These are phyloP conservation scores for Pichia sorboxylosa DNA, from an alignment of 1,139 yeast species.

Conservation along the genomic window DNA sequence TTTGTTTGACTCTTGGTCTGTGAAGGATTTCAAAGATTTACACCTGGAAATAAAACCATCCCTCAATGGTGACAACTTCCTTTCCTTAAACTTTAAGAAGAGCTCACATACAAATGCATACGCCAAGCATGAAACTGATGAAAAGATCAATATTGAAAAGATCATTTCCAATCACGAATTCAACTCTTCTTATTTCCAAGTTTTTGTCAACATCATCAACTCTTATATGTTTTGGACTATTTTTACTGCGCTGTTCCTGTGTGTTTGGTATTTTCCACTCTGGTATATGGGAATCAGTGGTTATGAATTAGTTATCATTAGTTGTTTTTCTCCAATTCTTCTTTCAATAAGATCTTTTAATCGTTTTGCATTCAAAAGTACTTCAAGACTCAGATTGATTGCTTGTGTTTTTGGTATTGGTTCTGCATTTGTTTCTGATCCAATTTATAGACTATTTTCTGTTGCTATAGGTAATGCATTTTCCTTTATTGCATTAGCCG, in stretches of 20 bases:
- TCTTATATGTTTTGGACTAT: slow-evolving; percentile 79
- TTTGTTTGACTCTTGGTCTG: slow-evolving; percentile 72
- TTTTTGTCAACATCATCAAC: slow-evolving; percentile 39
- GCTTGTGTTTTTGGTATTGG: slow-evolving; percentile 66
- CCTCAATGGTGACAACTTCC: slow-evolving; percentile 21
- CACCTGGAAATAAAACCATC: slow-evolving; percentile 32
- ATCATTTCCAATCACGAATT: slow-evolving; percentile 13
- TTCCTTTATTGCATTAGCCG: slow-evolving; percentile 43
- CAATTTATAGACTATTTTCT: slow-evolving; percentile 54
- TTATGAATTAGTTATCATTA: slow-evolving; percentile 62
- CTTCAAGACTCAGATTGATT: slow-evolving; percentile 43
- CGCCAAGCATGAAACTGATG: background rate
- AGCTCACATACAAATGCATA: slow-evolving; percentile 4
- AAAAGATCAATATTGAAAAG: background rate
- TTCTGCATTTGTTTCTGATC: slow-evolving; percentile 54
- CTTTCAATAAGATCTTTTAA: slow-evolving; percentile 44
- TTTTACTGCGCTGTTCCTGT: slow-evolving; percentile 64
- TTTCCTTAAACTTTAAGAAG: slow-evolving; percentile 18
- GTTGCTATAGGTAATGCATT: slow-evolving; percentile 60
- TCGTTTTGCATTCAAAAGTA: slow-evolving; percentile 28
- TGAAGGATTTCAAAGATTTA: slow-evolving; percentile 52
- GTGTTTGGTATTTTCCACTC: slow-evolving; percentile 93
- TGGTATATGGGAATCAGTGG: slow-evolving; percentile 99
- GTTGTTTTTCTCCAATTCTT: slow-evolving; percentile 36
- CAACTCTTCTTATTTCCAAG: slow-evolving; percentile 28